Evolutionary conservation across 2,329 filamentous ascomycete genomes (phyloP).

Genomic region (Calonectria leucothoes): DNA sequence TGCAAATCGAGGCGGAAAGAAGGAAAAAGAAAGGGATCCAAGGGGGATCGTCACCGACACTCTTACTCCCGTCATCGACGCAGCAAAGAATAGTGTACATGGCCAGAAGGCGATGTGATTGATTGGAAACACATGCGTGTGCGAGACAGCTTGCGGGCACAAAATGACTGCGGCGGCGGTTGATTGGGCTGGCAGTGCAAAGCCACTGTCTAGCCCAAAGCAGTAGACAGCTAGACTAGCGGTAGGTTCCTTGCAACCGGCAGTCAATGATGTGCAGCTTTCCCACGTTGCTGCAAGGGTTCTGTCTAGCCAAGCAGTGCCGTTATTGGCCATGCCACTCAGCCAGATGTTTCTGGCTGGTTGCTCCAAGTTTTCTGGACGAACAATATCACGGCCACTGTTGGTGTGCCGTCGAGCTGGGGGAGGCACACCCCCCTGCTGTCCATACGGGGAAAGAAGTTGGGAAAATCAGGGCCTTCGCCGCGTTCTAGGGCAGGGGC

Average conservation of each 20-base stretch:
- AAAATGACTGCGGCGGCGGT: neutral
- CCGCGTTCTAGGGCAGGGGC: neutral
- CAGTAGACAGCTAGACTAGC: too few relatives aligned
- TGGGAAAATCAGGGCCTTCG: neutral
- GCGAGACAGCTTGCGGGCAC: neutral
- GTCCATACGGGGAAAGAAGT: too few relatives aligned
- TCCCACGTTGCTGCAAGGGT: constrained; percentile 1
- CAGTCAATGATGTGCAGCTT: neutral
- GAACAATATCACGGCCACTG: neutral
- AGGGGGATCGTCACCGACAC: neutral
- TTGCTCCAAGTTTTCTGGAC: neutral
- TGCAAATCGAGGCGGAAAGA: neutral
- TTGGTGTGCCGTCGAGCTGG: neutral
- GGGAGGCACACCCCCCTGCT: neutral
- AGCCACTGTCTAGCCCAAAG: neutral
- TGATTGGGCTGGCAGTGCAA: neutral
- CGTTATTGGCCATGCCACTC: neutral
- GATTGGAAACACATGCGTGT: neutral
- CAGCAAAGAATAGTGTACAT: neutral
- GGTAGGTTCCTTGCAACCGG: constrained; percentile 1
- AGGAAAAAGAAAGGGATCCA: neutral
- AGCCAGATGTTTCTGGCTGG: neutral
- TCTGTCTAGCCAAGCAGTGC: neutral
- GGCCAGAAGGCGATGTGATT: neutral
- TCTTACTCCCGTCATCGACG: neutral